Percentiles rank a stretch among this genome's conserved stretches.
phyloP scores from a whole-genome alignment of 768 basidiomycete genomes.

The Suillus occidentalis region DNA sequence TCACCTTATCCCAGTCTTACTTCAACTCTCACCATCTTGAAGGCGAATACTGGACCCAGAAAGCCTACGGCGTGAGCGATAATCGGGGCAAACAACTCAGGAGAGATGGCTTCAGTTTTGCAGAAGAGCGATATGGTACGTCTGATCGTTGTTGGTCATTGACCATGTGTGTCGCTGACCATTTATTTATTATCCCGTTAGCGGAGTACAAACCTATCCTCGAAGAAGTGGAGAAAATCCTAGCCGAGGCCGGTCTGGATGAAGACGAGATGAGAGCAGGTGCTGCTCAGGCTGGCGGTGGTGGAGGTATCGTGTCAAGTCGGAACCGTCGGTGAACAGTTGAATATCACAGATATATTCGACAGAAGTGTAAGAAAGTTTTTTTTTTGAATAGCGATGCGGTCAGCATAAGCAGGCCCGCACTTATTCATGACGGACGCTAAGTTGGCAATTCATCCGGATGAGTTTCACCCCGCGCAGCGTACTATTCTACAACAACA shows the following conservation, averaged over 20 bases:
- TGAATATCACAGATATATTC: background rate
- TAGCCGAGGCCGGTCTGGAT: constrained; percentile 82
- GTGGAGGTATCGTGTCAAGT: constrained; percentile 29
- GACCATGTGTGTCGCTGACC: constrained; percentile 4
- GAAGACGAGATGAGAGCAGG: constrained; percentile 71
- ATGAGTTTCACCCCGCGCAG: background rate
- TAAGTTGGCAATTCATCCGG: no score
- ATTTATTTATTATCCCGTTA: constrained; percentile 26
- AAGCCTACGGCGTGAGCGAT: constrained; percentile 57
- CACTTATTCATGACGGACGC: background rate
- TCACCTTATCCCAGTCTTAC: background rate
- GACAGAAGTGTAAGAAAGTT: background rate
- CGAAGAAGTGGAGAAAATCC: constrained; percentile 78
- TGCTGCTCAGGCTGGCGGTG: constrained; percentile 32
- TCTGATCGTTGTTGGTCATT: constrained; percentile 5
- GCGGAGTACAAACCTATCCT: constrained; percentile 82
- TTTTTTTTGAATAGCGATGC: background rate
- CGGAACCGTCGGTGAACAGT: constrained; percentile 44
- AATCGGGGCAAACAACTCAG: constrained; percentile 78
- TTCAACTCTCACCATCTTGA: background rate
- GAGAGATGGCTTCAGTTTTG: constrained; percentile 74
- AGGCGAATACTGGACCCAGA: constrained; percentile 83
- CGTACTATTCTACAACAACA: no score
- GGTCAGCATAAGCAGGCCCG: no score
- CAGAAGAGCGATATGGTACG: constrained; percentile 71